These are phyloP conservation scores for Megacollybia marginata DNA, from an alignment of 768 basidiomycete genomes.

Conservation along the genomic window DNA sequence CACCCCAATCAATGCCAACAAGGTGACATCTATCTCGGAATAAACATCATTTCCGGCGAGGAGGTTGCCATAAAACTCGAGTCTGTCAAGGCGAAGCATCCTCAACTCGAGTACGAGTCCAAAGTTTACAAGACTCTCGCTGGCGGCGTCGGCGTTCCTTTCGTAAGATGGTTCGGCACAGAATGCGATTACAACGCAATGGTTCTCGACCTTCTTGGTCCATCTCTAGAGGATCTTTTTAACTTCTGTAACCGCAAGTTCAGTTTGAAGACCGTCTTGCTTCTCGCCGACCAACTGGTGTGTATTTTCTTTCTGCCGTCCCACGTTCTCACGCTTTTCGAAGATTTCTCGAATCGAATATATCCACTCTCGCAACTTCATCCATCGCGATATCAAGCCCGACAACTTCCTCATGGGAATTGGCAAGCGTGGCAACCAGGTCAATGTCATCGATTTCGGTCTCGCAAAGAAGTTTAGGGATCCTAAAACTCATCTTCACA, in stretches of 20 bases:
- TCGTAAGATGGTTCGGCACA: slow-evolving; percentile 91
- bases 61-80: slow-evolving; percentile 99
- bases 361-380: slow-evolving; percentile 98
- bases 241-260: slow-evolving; percentile 98
- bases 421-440: slow-evolving; percentile 99
- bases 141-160: slow-evolving; percentile 97
- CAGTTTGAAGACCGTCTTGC: slow-evolving; percentile 90
- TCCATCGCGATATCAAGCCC: slow-evolving; percentile 97
- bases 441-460: slow-evolving; percentile 98
- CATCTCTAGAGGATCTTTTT: slow-evolving; percentile 86
- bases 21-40: slow-evolving; percentile 99
- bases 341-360: slow-evolving; percentile 99
- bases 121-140: slow-evolving; percentile 97
- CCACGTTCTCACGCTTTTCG: slow-evolving; percentile 10
- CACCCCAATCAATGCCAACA: slow-evolving; percentile 1
- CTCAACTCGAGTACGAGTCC: slow-evolving; percentile 99
- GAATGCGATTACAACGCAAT: slow-evolving; percentile 99
- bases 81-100: slow-evolving; percentile 99
- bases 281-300: slow-evolving; percentile 94
- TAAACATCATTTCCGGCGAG: slow-evolving; percentile 99
- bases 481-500: slow-evolving; percentile 99
- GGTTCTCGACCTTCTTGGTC: slow-evolving; percentile 95
- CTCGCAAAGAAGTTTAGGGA: slow-evolving; percentile 99
- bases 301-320: slow-evolving; percentile 21
- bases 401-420: slow-evolving; percentile 99